Base-by-base conservation (phyloP, 495 filamentous ascomycete species). In the Penicillium ochrochloron region DNA sequence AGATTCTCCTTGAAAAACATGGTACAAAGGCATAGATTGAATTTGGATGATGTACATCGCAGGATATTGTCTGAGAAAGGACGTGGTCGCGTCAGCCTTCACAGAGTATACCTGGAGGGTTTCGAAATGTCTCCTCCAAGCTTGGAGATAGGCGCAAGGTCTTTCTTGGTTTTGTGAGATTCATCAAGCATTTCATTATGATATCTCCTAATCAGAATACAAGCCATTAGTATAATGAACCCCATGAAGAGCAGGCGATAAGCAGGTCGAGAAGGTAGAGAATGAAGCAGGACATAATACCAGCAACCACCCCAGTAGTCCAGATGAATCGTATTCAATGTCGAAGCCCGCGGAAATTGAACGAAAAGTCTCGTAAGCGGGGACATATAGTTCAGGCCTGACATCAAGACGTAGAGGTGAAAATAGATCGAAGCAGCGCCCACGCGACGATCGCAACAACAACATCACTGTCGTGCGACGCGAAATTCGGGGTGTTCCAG, bases 371-470 rank as follows among this genome's bases (percentile, higher is more conserved):
- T 31, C 48, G 48, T 31, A 52, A 29, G 48, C 25, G 25, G 27
- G 12, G 8, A 27, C 5, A 56, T 35, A 56, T 56, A 56, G 53
- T 56, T 56, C 53, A 56, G 37, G 53, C 31, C 33, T 19, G 53
- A 55, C 53, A 31, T 56, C 33, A 14, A 56, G 53, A 31, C 31
- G 52, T 23, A 11, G 31, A n/a, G 15, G 27, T 21, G 33, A 31
- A 10, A 35, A 10, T 4, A 3, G 25, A 33, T 17, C 51, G 29
- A 35, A 31, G n/a, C 17, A 56, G 6, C n/a, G 53, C 12, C 29
- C 23, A 52, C 48, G 48, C 27, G 48, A 27, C 46, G 46, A 50
- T 31, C 48, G 25, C 23, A 15, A 27, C 14, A 8, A 31, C 27
- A 52, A 52, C 27, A 17, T n/a, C 19, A 48, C 44, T 48, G 48